Evolutionary conservation across 2,329 filamentous ascomycete species (phyloP).

Genomic region (Sporothrix brasiliensis): DNA sequence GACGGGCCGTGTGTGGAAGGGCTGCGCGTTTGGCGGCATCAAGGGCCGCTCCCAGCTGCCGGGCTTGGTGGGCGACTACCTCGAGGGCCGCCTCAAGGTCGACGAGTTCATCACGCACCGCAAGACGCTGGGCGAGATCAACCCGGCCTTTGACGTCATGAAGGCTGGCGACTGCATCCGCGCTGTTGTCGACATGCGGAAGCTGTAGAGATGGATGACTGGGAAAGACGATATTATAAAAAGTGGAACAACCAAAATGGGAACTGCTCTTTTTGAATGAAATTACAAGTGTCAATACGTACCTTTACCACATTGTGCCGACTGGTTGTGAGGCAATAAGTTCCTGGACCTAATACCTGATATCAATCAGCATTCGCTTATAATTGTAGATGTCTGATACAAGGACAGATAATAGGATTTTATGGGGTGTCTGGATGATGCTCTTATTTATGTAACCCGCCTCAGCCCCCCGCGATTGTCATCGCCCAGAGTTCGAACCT

Average conservation of each 20-base stretch:
- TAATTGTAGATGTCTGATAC: not conserved
- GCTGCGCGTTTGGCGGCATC: constrained; percentile 96
- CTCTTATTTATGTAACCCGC: not conserved
- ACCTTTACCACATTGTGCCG: not conserved
- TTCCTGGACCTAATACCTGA: no score
- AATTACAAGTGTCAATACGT: not conserved
- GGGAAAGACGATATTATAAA: not conserved
- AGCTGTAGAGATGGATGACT: constrained; percentile 31
- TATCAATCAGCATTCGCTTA: not conserved
- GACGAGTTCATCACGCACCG: constrained; percentile 99
- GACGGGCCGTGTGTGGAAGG: constrained; percentile 96
- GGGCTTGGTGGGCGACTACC: constrained; percentile 84
- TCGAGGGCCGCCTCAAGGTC: constrained; percentile 88
- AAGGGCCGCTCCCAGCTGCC: constrained; percentile 94
- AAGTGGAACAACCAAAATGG: not conserved
- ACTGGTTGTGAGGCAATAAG: not conserved
- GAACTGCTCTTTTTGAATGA: constrained; percentile 8
- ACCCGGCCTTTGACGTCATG: constrained; percentile 86
- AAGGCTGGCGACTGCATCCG: constrained; percentile 96
- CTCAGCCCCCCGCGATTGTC: not conserved
- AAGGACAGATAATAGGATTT: not conserved
- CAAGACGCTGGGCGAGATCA: constrained; percentile 79
- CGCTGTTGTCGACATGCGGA: constrained; percentile 75
- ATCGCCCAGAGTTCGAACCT: not conserved
- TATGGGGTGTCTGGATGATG: not conserved